phyloP scores from a whole-genome alignment of 495 filamentous ascomycete species.

The Beverwykella pulmonaria region DNA sequence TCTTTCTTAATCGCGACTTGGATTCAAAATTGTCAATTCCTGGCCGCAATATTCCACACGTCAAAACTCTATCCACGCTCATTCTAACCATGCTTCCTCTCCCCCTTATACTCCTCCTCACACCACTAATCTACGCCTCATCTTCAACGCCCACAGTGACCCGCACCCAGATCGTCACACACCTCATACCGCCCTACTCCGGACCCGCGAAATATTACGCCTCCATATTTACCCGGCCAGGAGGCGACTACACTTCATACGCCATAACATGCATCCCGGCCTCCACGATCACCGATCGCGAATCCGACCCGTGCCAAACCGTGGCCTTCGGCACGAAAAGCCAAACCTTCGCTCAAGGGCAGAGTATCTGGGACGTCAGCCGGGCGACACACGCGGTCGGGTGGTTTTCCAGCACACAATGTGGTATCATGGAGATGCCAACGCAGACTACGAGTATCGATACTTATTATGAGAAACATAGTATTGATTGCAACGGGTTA shows the following conservation, averaged over 20 bases:
- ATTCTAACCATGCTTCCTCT: background rate
- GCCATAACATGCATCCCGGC: background rate
- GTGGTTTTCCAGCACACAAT: background rate
- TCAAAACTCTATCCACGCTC: too few species aligned
- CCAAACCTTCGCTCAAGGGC: background rate
- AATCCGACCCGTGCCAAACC: background rate
- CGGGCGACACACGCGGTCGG: background rate
- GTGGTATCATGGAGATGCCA: background rate
- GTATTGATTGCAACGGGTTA: too few species aligned
- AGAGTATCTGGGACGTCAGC: background rate
- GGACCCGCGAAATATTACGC: background rate
- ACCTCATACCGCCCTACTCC: background rate
- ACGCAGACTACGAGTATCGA: too few species aligned
- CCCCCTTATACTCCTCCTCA: background rate
- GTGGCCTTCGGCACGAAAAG: background rate
- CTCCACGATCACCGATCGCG: background rate
- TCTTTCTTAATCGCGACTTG: too few species aligned
- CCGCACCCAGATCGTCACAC: background rate
- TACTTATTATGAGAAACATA: too few species aligned
- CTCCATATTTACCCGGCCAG: background rate
- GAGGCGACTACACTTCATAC: background rate
- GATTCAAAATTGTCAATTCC: too few species aligned
- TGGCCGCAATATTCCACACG: too few species aligned
- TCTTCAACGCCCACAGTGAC: background rate
- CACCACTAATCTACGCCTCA: background rate